Base-by-base conservation (phyloP, 169 alveolate genomes). In the Plasmodium vivax region DNA sequence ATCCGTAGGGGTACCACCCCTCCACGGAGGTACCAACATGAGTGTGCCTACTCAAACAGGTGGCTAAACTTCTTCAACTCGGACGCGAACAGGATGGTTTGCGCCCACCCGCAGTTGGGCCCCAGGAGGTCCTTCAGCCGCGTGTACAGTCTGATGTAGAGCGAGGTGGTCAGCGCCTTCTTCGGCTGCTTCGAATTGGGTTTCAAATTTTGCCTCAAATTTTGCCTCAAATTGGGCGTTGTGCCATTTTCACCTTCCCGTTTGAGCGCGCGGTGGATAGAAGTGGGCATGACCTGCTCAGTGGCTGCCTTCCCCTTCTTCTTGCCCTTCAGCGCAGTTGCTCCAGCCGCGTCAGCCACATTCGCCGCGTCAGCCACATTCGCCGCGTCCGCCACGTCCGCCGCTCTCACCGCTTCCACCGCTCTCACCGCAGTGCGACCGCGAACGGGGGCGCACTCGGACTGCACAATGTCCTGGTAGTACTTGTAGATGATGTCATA, bases 41-140 rank as follows among this genome's bases (percentile, higher is more conserved):
- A 2, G 27, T 12, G 8, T 51, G 23, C n/a, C 77, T 41, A 84
- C 83, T 81, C 75, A 43, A 90, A 90, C 54, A 81, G 16, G 54
- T 90, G 56, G 34, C 84, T 81, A 36, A 90, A 90, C 56, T 90
- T 90, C 16, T 62, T 90, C 34, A 90, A 72, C 54, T 90, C 94
- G 3, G 94, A 79, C 4, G 84, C 91, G 32, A 90, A 90, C 8
- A 90, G 83, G 51, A 90, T 90, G 5, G 94, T 90, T 54, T 90
- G 94, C 81, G 94, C 94, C 94, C 94, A 90, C n/a, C 94, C 94
- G 73, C 94, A 90, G 27, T 90, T 80, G 2, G 94, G 94, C 9
- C 94, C 94, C 72, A 90, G 83, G 41, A 90, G 8, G 23, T 90
- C 54, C 83, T 82, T 90, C 14, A 90, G 71, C 23, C 74, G 71